Percentiles rank a stretch among this genome's conserved stretches.
phyloP scores from a whole-genome alignment of 2,329 filamentous ascomycete species.

The Cladophialophora immunda region DNA sequence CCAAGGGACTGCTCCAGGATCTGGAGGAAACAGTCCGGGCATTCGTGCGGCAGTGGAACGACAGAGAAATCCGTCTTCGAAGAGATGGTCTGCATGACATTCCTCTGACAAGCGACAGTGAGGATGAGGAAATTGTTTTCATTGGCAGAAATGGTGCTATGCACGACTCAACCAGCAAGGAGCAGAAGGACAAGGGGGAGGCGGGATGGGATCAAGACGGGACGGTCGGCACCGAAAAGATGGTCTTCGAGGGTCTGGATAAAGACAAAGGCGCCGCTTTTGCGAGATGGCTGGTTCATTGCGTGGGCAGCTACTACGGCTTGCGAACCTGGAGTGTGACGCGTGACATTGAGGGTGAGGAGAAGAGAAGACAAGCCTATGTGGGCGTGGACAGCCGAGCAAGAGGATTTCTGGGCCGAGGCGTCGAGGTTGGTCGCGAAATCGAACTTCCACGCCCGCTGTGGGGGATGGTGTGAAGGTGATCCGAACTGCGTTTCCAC shows the following conservation, averaged over 20 bases:
- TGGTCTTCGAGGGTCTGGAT: conserved; percentile 82
- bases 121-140: conserved; percentile 91
- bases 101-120: conserved; percentile 46
- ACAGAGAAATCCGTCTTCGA: conserved; percentile 57
- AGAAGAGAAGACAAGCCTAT: conserved; percentile 70
- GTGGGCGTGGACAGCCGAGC: conserved; percentile 70
- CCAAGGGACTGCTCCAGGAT: conserved; percentile 80
- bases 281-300: conserved; percentile 93
- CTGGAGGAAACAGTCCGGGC: conserved; percentile 84
- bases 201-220: conserved; percentile 46
- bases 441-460: conserved; percentile 44
- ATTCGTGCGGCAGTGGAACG: conserved; percentile 73
- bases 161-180: conserved; percentile 65
- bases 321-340: conserved; percentile 79
- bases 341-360: conserved; percentile 31
- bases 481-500: background rate
- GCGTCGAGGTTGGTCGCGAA: conserved; percentile 37
- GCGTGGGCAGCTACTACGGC: conserved; percentile 91
- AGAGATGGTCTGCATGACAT: conserved; percentile 57
- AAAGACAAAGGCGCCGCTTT: conserved; percentile 81
- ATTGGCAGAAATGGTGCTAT: conserved; percentile 74
- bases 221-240: conserved; percentile 63
- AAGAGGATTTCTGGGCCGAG: conserved; percentile 43
- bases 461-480: conserved; percentile 45
- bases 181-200: conserved; percentile 56